Base-by-base conservation (phyloP, 1,284 basidiomycete species). In the Pterulicium gracile region DNA sequence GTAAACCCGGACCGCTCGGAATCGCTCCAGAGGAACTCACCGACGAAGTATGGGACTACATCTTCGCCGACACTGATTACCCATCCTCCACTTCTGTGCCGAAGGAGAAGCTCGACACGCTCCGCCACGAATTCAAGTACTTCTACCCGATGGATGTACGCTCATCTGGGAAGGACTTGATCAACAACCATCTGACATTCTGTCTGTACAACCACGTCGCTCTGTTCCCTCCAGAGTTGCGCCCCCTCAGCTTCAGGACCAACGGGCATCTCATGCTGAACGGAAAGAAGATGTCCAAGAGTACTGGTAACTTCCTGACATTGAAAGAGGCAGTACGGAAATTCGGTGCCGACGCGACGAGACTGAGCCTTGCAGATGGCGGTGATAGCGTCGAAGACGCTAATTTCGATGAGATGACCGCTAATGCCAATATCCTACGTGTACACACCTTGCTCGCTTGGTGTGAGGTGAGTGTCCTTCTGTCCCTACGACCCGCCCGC, bases 131-230 rank as follows among this genome's bases (percentile, higher is more conserved):
- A 63, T 98, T 89, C 75, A 72, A 86, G 47, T 98, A 98, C 75
- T 99, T 97, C 70, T 99, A 99, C 67, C 96, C 96, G 43, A 86
- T 98, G 72, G 92, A 98, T 67, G 79, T 99, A 55, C 90, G 96
- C 47, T 98, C 95, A 4, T 98, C 95, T n/a, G 96, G 92, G 52
- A 98, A 98, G 68, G 96, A 98, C 60, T 75, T 99, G 47, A 90
- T 99, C 56, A 88, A 88, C 43, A 99, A 99, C 66, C 89, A 98
- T 65, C 64, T 99, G 55, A 94, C 95, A 2, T 98, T 98, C 73
- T 85, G 83, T 52, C 70, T 97, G 56, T 98, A 98, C 72, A 86
- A 84, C 59, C 96, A 99, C 66, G 81, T 88, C 20, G 94, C 96
- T 2, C 67, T 98, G 43, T 98, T 98, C 79, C 79, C 88, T 40